Evolutionary conservation across 331 rosid genomes (phyloP), one percentile per base, ranked within the genome.

Genomic region (Pyracantha coccinea): DNA sequence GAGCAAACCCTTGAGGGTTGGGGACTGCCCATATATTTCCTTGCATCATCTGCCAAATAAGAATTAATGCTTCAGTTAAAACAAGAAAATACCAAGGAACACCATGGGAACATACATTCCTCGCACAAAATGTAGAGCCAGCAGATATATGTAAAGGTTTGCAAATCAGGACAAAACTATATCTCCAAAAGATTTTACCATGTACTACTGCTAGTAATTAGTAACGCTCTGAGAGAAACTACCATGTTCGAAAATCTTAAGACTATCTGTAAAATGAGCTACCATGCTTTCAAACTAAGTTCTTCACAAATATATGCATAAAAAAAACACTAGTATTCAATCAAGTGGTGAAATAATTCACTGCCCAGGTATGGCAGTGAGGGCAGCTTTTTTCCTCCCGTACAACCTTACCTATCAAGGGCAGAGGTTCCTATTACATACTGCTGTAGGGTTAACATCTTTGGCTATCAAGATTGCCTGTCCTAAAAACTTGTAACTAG

Each of bases 1-100:
- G 97, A 35, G 92, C 82, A 81, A 60, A 79, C 72, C 99, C 99
- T 77, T 87, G 91, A 76, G 89, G 66, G 64, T 86, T 84, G 10
- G 96, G 96, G 14, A 86, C 82, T 61, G 86, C 86, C 93, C 97
- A 83, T 78, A 95, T 89, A 80, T 90, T 95, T 72, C 99, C 99
- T 88, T 90, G 99, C 99, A 95, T 95, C 89, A 90, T 61, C 99
- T 94, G 93, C 82, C 81, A 82, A 79, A 19, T 54, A 74, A 74
- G 68, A 5, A 23, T 65, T 27, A 63, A 74, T 64, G 68, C 35
- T 54, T 14, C 2, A 25, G 35, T 27, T 11, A 24, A 66, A 69
- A 41, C 44, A 33, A 16, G 29, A 58, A 27, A 60, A 72, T 28
- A 27, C 25, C 58, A 33, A 32, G 23, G 25, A 64, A 64, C 45